phyloP scores from a whole-genome alignment of 2,329 filamentous ascomycete species.

The Trichoderma aggressivum region DNA sequence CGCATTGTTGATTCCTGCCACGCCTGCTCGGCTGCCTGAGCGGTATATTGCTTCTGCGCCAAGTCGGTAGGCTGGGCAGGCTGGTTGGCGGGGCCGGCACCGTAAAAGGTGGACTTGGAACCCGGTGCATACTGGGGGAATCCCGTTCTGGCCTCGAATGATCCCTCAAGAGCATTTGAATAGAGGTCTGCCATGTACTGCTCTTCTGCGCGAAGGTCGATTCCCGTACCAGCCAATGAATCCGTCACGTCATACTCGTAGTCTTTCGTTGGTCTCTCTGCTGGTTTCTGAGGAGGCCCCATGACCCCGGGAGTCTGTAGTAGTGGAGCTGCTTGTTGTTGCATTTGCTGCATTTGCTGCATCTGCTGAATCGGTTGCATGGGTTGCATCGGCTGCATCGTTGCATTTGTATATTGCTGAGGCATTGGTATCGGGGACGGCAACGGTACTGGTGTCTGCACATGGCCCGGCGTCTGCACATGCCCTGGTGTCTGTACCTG shows the following conservation, averaged over 20 bases:
- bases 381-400: slow-evolving; percentile 29
- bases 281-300: slow-evolving; percentile 59
- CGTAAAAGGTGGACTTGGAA: slow-evolving; percentile 57
- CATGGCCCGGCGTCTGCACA: background rate
- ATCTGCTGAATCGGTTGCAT: slow-evolving; percentile 22
- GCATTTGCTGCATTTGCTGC: slow-evolving; percentile 18
- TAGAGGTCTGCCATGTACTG: slow-evolving; percentile 71
- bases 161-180: slow-evolving; percentile 46
- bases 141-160: slow-evolving; percentile 48
- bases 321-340: slow-evolving; percentile 24
- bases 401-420: slow-evolving; percentile 32
- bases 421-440: slow-evolving; percentile 23
- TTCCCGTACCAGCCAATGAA: slow-evolving; percentile 77
- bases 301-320: slow-evolving; percentile 38
- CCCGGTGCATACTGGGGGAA: slow-evolving; percentile 51
- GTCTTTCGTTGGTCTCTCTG: slow-evolving; percentile 60
- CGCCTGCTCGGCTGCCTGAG: slow-evolving; percentile 61
- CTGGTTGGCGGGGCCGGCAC: slow-evolving; percentile 64
- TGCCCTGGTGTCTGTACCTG: slow-evolving; percentile 18
- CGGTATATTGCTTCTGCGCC: slow-evolving; percentile 61
- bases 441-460: slow-evolving; percentile 13
- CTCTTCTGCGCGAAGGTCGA: slow-evolving; percentile 84
- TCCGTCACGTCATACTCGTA: slow-evolving; percentile 74
- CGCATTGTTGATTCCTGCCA: slow-evolving; percentile 64
- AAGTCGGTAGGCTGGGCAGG: slow-evolving; percentile 46